Base-by-base conservation (phyloP, 768 basidiomycete species). In the Phaffia australis region DNA sequence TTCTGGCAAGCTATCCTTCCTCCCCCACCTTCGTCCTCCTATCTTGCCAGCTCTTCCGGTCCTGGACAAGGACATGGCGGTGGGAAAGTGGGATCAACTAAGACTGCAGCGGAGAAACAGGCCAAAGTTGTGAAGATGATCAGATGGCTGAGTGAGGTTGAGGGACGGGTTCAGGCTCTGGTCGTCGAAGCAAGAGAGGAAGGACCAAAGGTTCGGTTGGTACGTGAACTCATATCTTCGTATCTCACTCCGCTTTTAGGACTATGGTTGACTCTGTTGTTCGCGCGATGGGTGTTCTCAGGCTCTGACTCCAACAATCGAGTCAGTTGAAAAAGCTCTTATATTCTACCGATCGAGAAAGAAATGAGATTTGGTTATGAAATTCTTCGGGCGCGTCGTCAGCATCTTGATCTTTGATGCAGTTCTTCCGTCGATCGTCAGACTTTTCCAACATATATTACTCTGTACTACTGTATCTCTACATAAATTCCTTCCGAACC, bases 1-100 rank as follows among this genome's bases (percentile, higher is more conserved):
- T 97, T 91, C 75, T 98, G 93, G 92, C 82, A 85, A 1, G 83
- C 90, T 1, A 82, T 88, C 59, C 87, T 90, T 69, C 93, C 91
- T 6, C 84, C 87, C 7, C 72, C 75, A 1, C 71, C 75, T 19
- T 67, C 63, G 2, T n/a, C 52, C 8, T 62, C 73, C 0, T 55
- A 14, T 60, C 70, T 6, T 60, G 57, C 60, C 65, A 71, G 23
- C 23, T 32, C 25, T 65, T 66, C n/a, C 59, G 65, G 0, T 18
- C 69, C n/a, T 55, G 70, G 1, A 23, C 76, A 81, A 0, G 78
- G 81, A 21, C 87, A 87, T 58, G 71, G 79, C 21, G 81, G 81
- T 63, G 79, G 81, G 0, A 74, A 82, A 2, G 77, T 79, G 5
- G 71, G 78, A 0, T 78, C 83, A 1, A 85, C 50, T 18, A 63